Evolutionary conservation across 1,284 basidiomycete species (phyloP).

Genomic region (Irpex sp.): DNA sequence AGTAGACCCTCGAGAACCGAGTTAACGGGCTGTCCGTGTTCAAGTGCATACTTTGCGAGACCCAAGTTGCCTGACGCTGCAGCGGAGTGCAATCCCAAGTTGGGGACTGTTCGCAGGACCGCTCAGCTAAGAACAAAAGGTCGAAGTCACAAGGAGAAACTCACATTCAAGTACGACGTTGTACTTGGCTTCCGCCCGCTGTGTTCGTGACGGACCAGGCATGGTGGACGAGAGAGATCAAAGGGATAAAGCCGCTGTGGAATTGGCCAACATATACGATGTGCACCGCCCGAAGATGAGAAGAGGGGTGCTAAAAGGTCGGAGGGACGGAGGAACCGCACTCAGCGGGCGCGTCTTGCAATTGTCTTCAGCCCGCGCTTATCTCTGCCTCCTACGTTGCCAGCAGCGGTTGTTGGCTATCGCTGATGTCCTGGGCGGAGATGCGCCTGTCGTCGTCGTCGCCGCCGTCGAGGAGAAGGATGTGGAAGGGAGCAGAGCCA

Average conservation of each 20-base stretch:
- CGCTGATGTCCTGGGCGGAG: background rate
- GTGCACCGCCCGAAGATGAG: background rate
- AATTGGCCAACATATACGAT: slow-evolving; percentile 7
- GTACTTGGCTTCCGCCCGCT: slow-evolving; percentile 62
- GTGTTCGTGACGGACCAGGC: slow-evolving; percentile 31
- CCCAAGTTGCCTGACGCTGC: slow-evolving; percentile 86
- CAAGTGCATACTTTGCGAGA: slow-evolving; percentile 82
- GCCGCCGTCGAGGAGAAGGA: background rate
- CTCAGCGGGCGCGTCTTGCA: background rate
- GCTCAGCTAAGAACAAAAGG: background rate
- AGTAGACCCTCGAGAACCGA: slow-evolving; percentile 89
- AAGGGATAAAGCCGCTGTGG: background rate
- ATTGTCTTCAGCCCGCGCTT: background rate
- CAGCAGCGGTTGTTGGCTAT: background rate
- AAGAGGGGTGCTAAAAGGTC: background rate
- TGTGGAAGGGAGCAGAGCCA: background rate
- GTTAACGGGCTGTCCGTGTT: slow-evolving; percentile 92
- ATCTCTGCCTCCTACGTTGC: background rate
- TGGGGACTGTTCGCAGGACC: slow-evolving; percentile 53
- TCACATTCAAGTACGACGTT: slow-evolving; percentile 78
- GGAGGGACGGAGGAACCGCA: background rate
- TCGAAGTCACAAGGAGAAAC: slow-evolving; percentile 21
- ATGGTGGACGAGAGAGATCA: slow-evolving; percentile 17
- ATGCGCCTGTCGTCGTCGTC: too few relatives aligned
- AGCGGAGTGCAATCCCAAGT: slow-evolving; percentile 87